Evolutionary conservation across 148 eudicot genomes (phyloP).

Genomic region (Agrostemma githago): DNA sequence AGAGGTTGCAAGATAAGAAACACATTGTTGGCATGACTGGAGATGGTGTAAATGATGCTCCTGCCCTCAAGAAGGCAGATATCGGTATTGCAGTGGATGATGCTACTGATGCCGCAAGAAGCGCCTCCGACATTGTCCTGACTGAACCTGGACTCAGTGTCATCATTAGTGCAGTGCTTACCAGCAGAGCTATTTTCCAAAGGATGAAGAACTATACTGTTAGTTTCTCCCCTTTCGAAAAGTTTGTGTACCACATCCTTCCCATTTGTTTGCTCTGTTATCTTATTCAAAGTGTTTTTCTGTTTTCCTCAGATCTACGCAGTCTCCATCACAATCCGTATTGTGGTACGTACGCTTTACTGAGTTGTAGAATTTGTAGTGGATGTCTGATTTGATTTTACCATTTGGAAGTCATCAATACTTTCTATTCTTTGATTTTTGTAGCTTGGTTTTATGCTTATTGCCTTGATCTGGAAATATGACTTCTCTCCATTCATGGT

Average conservation of each 20-base stretch:
- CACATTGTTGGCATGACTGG: slow-evolving; percentile 99
- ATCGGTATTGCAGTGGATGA: slow-evolving; percentile 99
- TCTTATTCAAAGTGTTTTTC: slow-evolving; percentile 6
- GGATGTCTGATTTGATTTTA: neutral
- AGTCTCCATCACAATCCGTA: slow-evolving; percentile 98
- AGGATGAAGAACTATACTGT: slow-evolving; percentile 98
- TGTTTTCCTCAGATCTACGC: slow-evolving; percentile 69
- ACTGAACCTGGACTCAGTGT: slow-evolving; percentile 98
- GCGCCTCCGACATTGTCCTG: slow-evolving; percentile 96
- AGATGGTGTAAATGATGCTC: slow-evolving; percentile 98
- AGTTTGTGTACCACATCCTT: neutral
- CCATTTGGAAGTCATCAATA: neutral
- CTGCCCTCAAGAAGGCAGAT: slow-evolving; percentile 93
- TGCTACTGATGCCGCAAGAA: slow-evolving; percentile 92
- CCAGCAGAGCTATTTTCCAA: slow-evolving; percentile 97
- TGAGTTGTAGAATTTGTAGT: neutral
- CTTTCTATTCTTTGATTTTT: slow-evolving; percentile 5
- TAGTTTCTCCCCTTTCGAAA: slow-evolving; percentile 21
- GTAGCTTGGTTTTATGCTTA: slow-evolving; percentile 90
- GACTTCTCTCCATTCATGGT: slow-evolving; percentile 99
- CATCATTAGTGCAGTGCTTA: slow-evolving; percentile 92
- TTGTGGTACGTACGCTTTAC: slow-evolving; percentile 66
- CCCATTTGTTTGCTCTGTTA: neutral
- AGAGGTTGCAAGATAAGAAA: slow-evolving; percentile 95
- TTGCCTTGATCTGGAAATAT: slow-evolving; percentile 90